Base-by-base conservation (phyloP, 345 rosid species). In the Corymbia maculata region DNA sequence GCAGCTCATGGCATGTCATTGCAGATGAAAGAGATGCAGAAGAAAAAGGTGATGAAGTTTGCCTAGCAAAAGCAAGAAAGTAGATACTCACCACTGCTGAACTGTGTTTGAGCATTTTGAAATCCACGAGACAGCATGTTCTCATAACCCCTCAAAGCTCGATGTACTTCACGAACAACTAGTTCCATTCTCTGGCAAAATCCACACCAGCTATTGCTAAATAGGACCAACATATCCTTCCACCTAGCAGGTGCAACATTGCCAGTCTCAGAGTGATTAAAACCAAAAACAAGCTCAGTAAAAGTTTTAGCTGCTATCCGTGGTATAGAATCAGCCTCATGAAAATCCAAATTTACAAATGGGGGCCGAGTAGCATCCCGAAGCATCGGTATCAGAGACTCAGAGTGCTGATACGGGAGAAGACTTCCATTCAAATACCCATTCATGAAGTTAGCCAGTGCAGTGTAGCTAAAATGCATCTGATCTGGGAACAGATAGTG, bases 181-280 rank as follows among this genome's bases (percentile, higher is more conserved):
- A 96, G 94, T 89, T 94, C 99, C 98, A 95, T 96, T 94, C 98
- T 94, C 93, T 94, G 98, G 91, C 99, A 97, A 93, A 97, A 96
- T 44, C 97, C 99, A 92, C 99, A 96, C 99, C 98, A 96, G 16
- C 89, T 92, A 89, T 91, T 95, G 92, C 95, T 95, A 90, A 97
- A 97, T 79, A 96, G 97, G 87, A 97, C 99, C 89, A 97, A 90
- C 89, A 96, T 96, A 94, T 97, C 99, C 92, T 93, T 93, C 89
- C 92, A 93, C 93, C 92, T 88, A 45, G 93, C 92, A 88, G 88
- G 86, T 10, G 90, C 86, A 50, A 91, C 89, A 79, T 92, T 92
- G 88, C 88, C 93, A 68, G 68, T 52, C 87, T 90, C 89, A 84
- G 95, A 93, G 90, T 90, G 93, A 89, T 94, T 93, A 89, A 90